Evolutionary conservation across 257 asterid species (phyloP), one percentile per base, ranked within the genome.

Genomic region (Eustoma russellianum): DNA sequence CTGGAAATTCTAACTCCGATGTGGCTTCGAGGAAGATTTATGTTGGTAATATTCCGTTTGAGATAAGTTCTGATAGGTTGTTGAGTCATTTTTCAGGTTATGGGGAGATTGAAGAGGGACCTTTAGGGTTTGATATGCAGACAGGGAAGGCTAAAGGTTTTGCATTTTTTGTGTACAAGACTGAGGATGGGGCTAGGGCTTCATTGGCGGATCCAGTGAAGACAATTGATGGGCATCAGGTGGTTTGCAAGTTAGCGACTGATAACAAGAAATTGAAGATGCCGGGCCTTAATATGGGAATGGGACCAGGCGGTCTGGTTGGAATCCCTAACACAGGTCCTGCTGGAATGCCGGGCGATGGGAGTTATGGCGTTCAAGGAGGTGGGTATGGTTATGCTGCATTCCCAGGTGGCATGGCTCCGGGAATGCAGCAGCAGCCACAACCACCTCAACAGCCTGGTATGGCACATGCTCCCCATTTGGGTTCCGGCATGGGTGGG

Each of bases 41-140:
- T 69, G 98, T 91, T 34, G 98, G 98, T 59, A 84, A 87, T 72
- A 79, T 91, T 65, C 98, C 98, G 0, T 91, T 87, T 54, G 96
- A 91, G 76, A 84, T 91, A 46, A 53, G 83, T 5, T 82, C 93
- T 0, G 98, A 91, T 74, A 82, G 87, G 71, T 41, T 91, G 58
- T 70, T 91, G 82, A 53, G 68, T 52, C 83, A 78, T 30, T 91
- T 91, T 53, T 69, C 96, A 0, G 77, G 67, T 68, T 91, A 68
- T 41, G 96, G 98, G 38, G 98, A 91, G 68, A 87, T 91, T 59
- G 98, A 91, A 80, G 98, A 91, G 65, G 98, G 98, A 52, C 98
- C 96, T 0, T 58, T 91, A 46, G 98, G 98, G 57, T 91, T 91
- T 60, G 98, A 91, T 70, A 91, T 87, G 79, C 98, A 91, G 80